phyloP scores from a whole-genome alignment of 306 rosid species.

The Vigna angularis region DNA sequence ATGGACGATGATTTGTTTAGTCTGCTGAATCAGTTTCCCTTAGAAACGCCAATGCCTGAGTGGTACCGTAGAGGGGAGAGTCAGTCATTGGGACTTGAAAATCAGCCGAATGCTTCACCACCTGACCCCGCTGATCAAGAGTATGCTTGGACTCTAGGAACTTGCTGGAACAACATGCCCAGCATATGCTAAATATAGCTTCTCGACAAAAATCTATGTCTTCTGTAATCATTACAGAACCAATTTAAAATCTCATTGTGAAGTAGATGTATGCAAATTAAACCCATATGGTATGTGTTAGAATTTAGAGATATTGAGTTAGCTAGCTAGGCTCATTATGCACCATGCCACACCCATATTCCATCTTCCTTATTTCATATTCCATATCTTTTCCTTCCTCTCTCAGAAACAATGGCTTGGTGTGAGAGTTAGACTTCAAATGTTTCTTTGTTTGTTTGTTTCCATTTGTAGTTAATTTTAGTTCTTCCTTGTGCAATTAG shows the following conservation, averaged over 20 bases:
- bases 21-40: conserved; percentile 63
- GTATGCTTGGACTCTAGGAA: conserved; percentile 46
- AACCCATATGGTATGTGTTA: background rate
- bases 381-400: background rate
- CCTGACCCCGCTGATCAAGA: conserved; percentile 17
- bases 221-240: background rate
- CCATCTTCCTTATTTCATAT: background rate
- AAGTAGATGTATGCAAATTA: background rate
- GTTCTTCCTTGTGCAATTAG: conserved; percentile 1
- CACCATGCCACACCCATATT: background rate
- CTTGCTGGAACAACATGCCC: conserved; percentile 67
- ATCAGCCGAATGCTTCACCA: conserved; percentile 25
- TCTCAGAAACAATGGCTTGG: background rate
- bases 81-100: conserved; percentile 42
- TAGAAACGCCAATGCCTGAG: conserved; percentile 56
- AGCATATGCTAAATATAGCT: conserved; percentile 51
- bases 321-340: conserved; percentile 29
- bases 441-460: background rate
- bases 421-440: conserved; percentile 20
- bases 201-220: background rate
- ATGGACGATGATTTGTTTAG: conserved; percentile 78
- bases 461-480: background rate
- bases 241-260: background rate
- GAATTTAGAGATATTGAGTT: conserved; percentile 20
- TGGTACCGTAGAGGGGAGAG: conserved; percentile 58